phyloP scores from a whole-genome alignment of 352 stramenopile genomes.

The Pseudoperonospora humuli region DNA sequence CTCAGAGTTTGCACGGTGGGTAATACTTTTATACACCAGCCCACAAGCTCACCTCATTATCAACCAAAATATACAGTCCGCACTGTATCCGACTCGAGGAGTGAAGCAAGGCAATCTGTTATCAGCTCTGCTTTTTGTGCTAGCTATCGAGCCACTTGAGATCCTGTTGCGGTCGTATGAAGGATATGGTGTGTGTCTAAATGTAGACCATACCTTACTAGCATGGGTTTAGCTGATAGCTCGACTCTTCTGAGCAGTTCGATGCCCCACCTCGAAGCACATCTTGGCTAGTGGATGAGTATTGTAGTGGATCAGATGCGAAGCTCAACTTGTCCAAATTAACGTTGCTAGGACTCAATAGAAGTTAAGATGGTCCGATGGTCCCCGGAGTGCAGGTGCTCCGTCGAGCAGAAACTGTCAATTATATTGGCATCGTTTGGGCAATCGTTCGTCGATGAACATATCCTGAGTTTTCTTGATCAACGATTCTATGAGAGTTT shows the following conservation, averaged over 20 bases:
- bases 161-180: neutral
- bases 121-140: neutral
- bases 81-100: neutral
- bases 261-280: neutral
- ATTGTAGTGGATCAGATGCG: neutral
- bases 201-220: neutral
- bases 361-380: neutral
- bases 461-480: neutral
- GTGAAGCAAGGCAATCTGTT: conserved; percentile 1
- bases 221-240: conserved; percentile 4
- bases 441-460: neutral
- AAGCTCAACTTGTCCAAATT: conserved; percentile 3
- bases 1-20: neutral
- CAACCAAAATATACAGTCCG: neutral
- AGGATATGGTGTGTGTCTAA: neutral
- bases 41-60: neutral
- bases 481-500: neutral
- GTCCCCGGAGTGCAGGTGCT: neutral
- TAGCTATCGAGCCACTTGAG: neutral
- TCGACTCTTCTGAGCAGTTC: neutral
- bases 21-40: neutral
- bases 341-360: neutral
- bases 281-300: neutral
- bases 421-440: conserved; percentile 5
- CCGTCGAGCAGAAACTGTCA: neutral